Percentiles rank a stretch among this genome's conserved stretches.
phyloP scores from a whole-genome alignment of 768 basidiomycete genomes.

The Coprinopsis sp. region DNA sequence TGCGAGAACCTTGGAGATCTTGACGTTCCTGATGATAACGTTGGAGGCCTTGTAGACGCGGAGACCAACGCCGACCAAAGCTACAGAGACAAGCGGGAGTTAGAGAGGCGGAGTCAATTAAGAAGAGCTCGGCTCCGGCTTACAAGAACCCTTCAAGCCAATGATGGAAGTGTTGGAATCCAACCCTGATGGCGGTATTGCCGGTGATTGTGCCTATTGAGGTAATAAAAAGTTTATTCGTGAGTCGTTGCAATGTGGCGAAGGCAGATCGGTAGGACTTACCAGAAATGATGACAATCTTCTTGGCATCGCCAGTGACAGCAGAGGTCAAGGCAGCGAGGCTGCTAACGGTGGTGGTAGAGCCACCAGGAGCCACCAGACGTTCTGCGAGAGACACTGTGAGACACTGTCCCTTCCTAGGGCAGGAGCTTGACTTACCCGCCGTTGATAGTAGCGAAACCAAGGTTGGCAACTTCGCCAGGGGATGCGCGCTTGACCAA shows the following conservation, averaged over 20 bases:
- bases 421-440: constrained; percentile 22
- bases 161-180: constrained; percentile 42
- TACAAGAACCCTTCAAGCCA: constrained; percentile 36
- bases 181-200: constrained; percentile 36
- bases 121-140: constrained; percentile 9
- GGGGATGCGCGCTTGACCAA: constrained; percentile 31
- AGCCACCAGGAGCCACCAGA: constrained; percentile 40
- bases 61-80: constrained; percentile 41
- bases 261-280: background rate
- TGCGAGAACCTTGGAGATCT: constrained; percentile 45
- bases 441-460: constrained; percentile 36
- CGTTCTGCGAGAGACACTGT: constrained; percentile 26
- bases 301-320: constrained; percentile 35
- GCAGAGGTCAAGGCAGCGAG: constrained; percentile 38
- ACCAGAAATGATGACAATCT: constrained; percentile 43
- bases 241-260: background rate
- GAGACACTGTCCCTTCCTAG: background rate
- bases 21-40: constrained; percentile 47
- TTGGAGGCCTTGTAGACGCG: constrained; percentile 39
- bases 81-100: constrained; percentile 16
- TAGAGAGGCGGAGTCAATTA: background rate
- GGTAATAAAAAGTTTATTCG: background rate
- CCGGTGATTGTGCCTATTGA: constrained; percentile 38
- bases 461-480: constrained; percentile 33
- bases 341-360: constrained; percentile 38